Evolutionary conservation across 176 grass and related monocot genomes (phyloP).

Genomic region (Eragrostis curvula): DNA sequence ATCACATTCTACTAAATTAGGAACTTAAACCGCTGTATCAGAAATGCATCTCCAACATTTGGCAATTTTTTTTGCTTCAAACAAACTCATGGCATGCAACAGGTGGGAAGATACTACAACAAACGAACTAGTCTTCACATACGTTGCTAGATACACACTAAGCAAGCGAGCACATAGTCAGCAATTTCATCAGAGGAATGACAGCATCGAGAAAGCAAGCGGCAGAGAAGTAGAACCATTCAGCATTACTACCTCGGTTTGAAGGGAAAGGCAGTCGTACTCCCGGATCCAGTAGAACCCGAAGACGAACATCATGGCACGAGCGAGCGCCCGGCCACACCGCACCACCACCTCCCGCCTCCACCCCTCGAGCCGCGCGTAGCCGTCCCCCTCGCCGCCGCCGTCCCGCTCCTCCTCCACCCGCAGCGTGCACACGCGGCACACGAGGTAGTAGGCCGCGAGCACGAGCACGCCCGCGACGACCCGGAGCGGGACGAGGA

Average conservation of each 20-base stretch:
- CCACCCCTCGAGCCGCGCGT: slow-evolving; percentile 63
- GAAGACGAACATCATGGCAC: slow-evolving; percentile 85
- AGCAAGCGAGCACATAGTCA: neutral
- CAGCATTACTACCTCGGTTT: slow-evolving; percentile 40
- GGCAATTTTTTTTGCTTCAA: slow-evolving; percentile 8
- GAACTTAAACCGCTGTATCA: neutral
- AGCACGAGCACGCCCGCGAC: slow-evolving; percentile 57
- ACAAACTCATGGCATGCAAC: neutral
- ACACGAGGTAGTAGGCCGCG: slow-evolving; percentile 73
- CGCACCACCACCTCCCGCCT: slow-evolving; percentile 57
- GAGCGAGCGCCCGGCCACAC: slow-evolving; percentile 56
- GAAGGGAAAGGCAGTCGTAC: slow-evolving; percentile 36
- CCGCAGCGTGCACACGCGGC: slow-evolving; percentile 76
- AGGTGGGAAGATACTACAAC: neutral
- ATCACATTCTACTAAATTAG: neutral
- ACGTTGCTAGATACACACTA: neutral
- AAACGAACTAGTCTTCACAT: neutral
- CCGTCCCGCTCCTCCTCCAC: slow-evolving; percentile 46
- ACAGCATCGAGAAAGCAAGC: slow-evolving; percentile 25
- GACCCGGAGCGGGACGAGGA: slow-evolving; percentile 71
- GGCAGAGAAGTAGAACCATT: slow-evolving; percentile 17
- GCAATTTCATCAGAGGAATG: neutral
- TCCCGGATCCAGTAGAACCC: slow-evolving; percentile 92
- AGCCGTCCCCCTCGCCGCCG: slow-evolving; percentile 55
- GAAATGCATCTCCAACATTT: neutral